Evolutionary conservation across 2,329 filamentous ascomycete genomes (phyloP), one percentile per base, ranked within the genome.

Genomic region (Colletotrichum sp.): DNA sequence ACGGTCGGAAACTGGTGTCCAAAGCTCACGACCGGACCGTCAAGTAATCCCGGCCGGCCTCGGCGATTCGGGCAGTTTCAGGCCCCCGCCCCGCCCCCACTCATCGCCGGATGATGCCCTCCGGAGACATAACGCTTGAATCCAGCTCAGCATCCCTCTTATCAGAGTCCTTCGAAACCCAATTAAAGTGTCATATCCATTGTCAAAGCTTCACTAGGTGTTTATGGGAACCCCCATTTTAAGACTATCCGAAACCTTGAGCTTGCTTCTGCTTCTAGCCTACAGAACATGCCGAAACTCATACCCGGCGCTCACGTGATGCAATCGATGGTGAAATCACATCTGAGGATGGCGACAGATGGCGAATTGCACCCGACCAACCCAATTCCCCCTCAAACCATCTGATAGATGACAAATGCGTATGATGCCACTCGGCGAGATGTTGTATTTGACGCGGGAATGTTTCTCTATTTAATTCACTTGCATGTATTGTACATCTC

Each of bases 301-400:
- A 21, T 9, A 43, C 26, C 73, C 59, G 18, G 15, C 12, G 10
- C 59, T 65, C 73, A 75, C 73, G 73, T 75, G 73, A 75, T 65
- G 64, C 64, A 60, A n/a, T 39, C 73, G 73, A 75, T 75, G 70
- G 70, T 73, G 70, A 73, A 60, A 75, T 75, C 70, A 60, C 64
- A n/a, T 75, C 43, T 55, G 57, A 73, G 64, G 73, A 75, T 75
- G 70, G 64, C 73, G 73, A 75, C 70, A 75, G 70, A 75, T 75
- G 70, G 70, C 73, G 70, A 68, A 75, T 67, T 52, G n/a, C 57
- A n/a, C 66, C 68, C 55, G 68, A 73, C 68, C 70, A 73, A 59
- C 64, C 64, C 73, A 68, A 26, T 52, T 18, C 16, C 59, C 57
- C 26, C 36, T 39, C 57, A 67, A 34, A 18, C 48, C 65, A 55